Evolutionary conservation across 345 rosid species (phyloP), one percentile per base, ranked within the genome.

Genomic region (Lenwebbia sp.): DNA sequence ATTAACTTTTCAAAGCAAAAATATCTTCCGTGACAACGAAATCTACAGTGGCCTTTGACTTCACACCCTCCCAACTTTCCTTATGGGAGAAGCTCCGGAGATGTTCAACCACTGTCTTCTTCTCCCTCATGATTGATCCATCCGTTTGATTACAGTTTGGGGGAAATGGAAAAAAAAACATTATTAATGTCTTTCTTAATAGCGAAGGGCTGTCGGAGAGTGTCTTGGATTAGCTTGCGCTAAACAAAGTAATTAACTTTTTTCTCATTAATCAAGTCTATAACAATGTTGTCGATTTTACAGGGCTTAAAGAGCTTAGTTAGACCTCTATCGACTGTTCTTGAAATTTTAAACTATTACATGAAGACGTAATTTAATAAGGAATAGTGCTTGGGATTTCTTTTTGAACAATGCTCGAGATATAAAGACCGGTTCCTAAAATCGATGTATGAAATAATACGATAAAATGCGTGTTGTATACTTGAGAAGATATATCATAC

Each of bases 371-470:
- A 70, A 19, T 37, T 33, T 65, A 14, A 65, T 4, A 33, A 17
- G 22, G 22, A 17, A 19, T 33, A 15, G 25, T 22, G 10, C 5
- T 2, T 0, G 25, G 3, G 13, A 19, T 70, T 37, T 70, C 78
- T 23, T 33, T 70, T 37, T 4, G 78, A 70, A 70, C 21, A 22
- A 19, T 70, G 78, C 47, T 33, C 5, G 1, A 70, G 47, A 70
- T 17, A 37, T 70, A 19, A 33, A 17, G 26, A 70, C 7, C 21
- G 22, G 19, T 19, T 37, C 40, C 47, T 9, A 19, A 33, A 65
- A 33, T 17, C 6, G 1, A 65, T 2, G 6, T 3, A 65, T 0
- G 5, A 0, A 15, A 30, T 15, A 8, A 21, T 30, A 15, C 4
- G 75, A 10, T 30, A 7, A 62, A 54, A 7, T 62, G 22, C 1